Base-by-base conservation (phyloP, 1,139 yeast genomes). In the Kodamaea ohmeri region DNA sequence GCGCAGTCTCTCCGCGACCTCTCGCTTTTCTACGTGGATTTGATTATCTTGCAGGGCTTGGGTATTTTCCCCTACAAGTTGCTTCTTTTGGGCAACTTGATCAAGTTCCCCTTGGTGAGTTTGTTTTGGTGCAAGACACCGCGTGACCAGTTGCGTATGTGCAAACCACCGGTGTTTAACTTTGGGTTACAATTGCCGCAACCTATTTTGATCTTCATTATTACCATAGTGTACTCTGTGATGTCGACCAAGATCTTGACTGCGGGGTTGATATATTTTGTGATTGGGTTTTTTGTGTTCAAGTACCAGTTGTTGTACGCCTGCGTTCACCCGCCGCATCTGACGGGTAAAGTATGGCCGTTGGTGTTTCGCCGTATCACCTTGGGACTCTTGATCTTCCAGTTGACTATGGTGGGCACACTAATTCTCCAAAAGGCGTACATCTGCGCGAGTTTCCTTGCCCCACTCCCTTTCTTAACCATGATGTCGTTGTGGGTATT, bases 291-390 rank as follows among this genome's bases (percentile, higher is more conserved):
- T 54, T 80, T 78, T 52, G 89, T 85, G 5, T 84, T 79, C 71
- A 87, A 87, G 60, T 87, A 85, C 55, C 95, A 85, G 60, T 65
- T 86, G 44, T 66, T 87, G 46, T 87, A 83, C 56, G 79, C 90
- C 0, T 80, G 83, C 66, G 87, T 85, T 25, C 95, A 87, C 55
- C 86, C 92, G 4, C 95, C 88, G 35, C 96, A 87, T 58, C 83
- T 94, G 0, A 87, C 95, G 0, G 96, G 95, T 3, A 81, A 82
- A 51, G 90, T 86, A 0, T 86, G 95, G 95, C 90, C 94, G 1
- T 65, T 85, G 43, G 82, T 87, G 3, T 80, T 81, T 57, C 71
- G 94, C 46, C 67, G 96, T 46, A 73, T 86, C 3, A 76, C 83
- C 37, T 58, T 84, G 34, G 95, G 95, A 0, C 58, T 86, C 30